Base-by-base conservation (phyloP, 140 eudicot genomes). In the Erigeron philadelphicus region DNA sequence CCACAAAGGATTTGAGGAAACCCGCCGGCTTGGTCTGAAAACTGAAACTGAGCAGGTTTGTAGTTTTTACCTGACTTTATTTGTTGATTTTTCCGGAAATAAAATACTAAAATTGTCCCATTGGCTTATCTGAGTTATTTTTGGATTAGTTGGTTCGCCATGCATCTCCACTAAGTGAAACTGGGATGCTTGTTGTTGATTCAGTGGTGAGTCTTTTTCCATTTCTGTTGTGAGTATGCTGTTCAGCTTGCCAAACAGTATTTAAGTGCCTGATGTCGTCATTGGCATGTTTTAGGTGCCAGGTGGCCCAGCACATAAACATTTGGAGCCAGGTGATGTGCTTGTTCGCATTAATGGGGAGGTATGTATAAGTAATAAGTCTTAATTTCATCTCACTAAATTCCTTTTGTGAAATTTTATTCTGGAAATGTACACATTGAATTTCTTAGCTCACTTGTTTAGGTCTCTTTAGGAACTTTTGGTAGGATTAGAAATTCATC, bases 151-250 rank as follows among this genome's bases (percentile, higher is more conserved):
- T 94, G 83, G 99, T 94, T 43, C 95, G 99, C 70, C 83, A 81
- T 78, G 95, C 95, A 69, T 87, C 99, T 76, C 95, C 95, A 35
- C 82, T 85, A 15, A 89, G 64, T 48, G 99, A 89, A 87, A 94
- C 97, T 31, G 99, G 99, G 73, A 94, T 89, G 97, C 95, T 94
- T 60, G 97, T 94, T 13, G 89, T 94, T 66, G 99, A 94, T 69
- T 94, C 97, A 47, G 95, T 89, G 84, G 99, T 94, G 73, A 87
- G 94, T 79, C 44, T 44, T 15, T 54, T 67, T 21, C 19, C 59
- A 42, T 56, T 74, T 62, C 35, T 5, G 61, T 70, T 58, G 75
- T 62, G 9, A 46, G 15, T 17, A 42, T 74, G 57, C 50, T 53
- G 43, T 31, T 68, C 50, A 11, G 17, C 15, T 35, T 43, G 31